phyloP scores from a whole-genome alignment of 495 filamentous ascomycete genomes.

The Xylaria castorea region DNA sequence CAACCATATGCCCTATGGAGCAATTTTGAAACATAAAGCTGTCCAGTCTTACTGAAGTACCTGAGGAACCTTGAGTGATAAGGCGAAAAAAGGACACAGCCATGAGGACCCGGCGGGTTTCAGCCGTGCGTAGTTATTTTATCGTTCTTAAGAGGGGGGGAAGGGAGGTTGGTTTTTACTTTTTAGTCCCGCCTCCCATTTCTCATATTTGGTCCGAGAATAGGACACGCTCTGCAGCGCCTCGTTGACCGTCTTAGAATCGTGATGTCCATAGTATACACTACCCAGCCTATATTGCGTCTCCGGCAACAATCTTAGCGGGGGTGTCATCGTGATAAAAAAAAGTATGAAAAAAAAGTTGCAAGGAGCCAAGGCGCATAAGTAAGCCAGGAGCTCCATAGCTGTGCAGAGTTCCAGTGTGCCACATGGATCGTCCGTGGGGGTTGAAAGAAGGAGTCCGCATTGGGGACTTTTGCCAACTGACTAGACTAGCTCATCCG shows the following conservation, averaged over 20 bases:
- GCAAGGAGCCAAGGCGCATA: conserved; percentile 4
- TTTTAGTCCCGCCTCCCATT: conserved; percentile 17
- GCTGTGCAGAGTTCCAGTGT: conserved; percentile 26
- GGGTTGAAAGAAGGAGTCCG: not conserved
- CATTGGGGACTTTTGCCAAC: not conserved
- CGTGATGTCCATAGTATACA: conserved; percentile 20
- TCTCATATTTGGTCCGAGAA: conserved; percentile 24
- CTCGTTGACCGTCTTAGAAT: conserved; percentile 26
- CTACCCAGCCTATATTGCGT: conserved; percentile 13
- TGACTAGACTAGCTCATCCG: conserved; percentile 22
- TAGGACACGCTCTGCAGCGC: conserved; percentile 4
- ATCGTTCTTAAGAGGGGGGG: not conserved
- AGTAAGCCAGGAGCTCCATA: conserved; percentile 10
- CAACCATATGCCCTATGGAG: conserved; percentile 14
- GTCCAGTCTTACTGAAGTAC: conserved; percentile 9
- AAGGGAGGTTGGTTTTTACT: conserved; percentile 22
- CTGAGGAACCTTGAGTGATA: conserved; percentile 24
- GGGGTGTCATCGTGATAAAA: conserved; percentile 8
- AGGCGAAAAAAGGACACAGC: conserved; percentile 36
- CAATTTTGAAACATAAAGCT: conserved; percentile 13
- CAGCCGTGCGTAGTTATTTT: not conserved
- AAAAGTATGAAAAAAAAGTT: conserved; percentile 11
- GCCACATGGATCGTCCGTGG: conserved; percentile 2
- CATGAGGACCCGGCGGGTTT: conserved; percentile 35
- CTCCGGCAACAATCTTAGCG: not conserved